phyloP scores from a whole-genome alignment of 345 rosid genomes.

The Alliaria petiolata region DNA sequence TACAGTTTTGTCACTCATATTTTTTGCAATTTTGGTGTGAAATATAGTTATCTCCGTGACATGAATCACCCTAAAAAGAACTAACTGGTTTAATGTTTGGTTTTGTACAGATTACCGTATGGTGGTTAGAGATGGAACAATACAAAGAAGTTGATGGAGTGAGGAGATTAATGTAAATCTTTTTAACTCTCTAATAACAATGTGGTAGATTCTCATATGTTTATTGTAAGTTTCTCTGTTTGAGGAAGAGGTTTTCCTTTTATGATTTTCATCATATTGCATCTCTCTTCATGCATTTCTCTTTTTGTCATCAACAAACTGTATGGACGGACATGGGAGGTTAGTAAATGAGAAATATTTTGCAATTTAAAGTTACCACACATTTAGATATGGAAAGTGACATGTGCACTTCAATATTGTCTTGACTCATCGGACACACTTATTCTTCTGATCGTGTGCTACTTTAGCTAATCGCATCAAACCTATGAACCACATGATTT shows the following conservation, averaged over 20 bases:
- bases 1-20: not conserved
- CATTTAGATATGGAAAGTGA: too few species aligned
- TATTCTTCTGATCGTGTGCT: too few species aligned
- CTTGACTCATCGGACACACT: too few species aligned
- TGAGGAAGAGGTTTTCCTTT: not conserved
- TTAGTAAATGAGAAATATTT: not conserved
- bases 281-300: not conserved
- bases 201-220: constrained; percentile 6
- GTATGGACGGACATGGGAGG: too few species aligned
- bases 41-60: not conserved
- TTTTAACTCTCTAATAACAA: constrained; percentile 13
- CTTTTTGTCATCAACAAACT: not conserved
- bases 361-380: too few species aligned
- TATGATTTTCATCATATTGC: not conserved
- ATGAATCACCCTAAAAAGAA: not conserved
- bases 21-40: not conserved
- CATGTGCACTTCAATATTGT: too few species aligned
- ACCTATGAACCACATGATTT: too few species aligned
- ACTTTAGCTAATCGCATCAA: too few species aligned
- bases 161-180: constrained; percentile 10
- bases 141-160: constrained; percentile 8
- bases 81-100: not conserved
- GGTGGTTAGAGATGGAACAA: constrained; percentile 28
- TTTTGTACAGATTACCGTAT: constrained; percentile 24
- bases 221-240: not conserved